Evolutionary conservation across 2,329 filamentous ascomycete genomes (phyloP).

Genomic region (Penicillium sclerotigenum): DNA sequence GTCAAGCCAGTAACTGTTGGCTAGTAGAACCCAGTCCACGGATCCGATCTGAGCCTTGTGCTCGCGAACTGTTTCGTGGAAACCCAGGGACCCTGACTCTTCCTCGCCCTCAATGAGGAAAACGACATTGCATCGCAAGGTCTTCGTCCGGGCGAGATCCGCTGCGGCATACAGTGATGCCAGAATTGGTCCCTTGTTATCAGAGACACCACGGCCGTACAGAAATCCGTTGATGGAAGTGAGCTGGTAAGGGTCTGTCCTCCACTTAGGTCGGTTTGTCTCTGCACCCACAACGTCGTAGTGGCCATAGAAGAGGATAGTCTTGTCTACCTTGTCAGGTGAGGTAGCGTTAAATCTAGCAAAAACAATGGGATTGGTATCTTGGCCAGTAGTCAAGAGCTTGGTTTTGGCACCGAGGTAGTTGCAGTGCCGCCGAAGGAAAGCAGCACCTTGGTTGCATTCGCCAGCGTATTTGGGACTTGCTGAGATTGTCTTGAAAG

Average conservation of each 20-base stretch:
- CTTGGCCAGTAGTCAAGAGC: slow-evolving; percentile 77
- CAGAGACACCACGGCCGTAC: slow-evolving; percentile 92
- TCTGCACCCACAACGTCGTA: slow-evolving; percentile 96
- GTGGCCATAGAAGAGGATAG: slow-evolving; percentile 93
- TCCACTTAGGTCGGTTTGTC: slow-evolving; percentile 77
- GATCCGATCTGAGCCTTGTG: slow-evolving; percentile 83
- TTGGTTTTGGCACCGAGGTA: slow-evolving; percentile 85
- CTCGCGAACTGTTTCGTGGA: slow-evolving; percentile 74
- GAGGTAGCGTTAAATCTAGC: slow-evolving; percentile 79
- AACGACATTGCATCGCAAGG: slow-evolving; percentile 79
- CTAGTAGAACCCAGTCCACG: slow-evolving; percentile 89
- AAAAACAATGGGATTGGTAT: slow-evolving; percentile 87
- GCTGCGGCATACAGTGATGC: slow-evolving; percentile 92
- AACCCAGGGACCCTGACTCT: slow-evolving; percentile 88
- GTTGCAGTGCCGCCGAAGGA: slow-evolving; percentile 85
- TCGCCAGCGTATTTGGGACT: slow-evolving; percentile 83
- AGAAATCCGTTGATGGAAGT: slow-evolving; percentile 87
- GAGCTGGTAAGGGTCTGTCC: slow-evolving; percentile 82
- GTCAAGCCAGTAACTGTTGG: slow-evolving; percentile 98
- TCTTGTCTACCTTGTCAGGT: slow-evolving; percentile 66
- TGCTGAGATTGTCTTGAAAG: slow-evolving; percentile 88
- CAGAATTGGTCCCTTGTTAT: slow-evolving; percentile 95
- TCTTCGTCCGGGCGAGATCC: slow-evolving; percentile 79
- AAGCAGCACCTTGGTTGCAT: slow-evolving; percentile 88
- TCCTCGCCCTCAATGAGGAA: slow-evolving; percentile 97